Evolutionary conservation across 2,329 filamentous ascomycete species (phyloP).

Genomic region (Cytospora piceae): DNA sequence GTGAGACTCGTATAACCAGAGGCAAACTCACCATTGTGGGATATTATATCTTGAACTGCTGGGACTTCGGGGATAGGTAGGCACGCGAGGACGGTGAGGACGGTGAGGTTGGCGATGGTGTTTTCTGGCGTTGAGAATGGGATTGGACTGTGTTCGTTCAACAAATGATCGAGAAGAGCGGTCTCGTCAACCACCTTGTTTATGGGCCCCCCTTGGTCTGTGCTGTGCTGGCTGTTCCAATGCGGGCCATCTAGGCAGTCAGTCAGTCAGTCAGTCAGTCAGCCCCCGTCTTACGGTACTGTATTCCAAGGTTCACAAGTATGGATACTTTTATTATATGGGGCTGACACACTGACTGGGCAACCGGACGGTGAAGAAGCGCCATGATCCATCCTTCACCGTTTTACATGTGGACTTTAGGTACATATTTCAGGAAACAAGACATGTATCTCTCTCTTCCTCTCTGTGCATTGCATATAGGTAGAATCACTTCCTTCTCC

Average conservation of each 20-base stretch:
- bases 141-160: constrained; percentile 21
- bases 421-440: constrained; percentile 4
- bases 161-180: constrained; percentile 33
- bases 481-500: too few species aligned
- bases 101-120: constrained; percentile 35
- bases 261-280: neutral
- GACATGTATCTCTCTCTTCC: too few species aligned
- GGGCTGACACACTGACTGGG: constrained; percentile 22
- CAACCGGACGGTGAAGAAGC: constrained; percentile 11
- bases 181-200: constrained; percentile 25
- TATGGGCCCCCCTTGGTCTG: constrained; percentile 33
- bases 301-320: too few species aligned
- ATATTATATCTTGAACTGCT: neutral
- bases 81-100: constrained; percentile 26
- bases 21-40: constrained; percentile 25
- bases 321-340: constrained; percentile 1
- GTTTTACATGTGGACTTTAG: too few species aligned
- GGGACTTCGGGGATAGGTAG: constrained; percentile 1
- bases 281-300: too few species aligned
- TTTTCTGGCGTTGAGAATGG: constrained; percentile 35
- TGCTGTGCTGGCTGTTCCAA: constrained; percentile 20
- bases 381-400: too few species aligned
- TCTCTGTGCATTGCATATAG: too few species aligned
- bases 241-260: constrained; percentile 1
- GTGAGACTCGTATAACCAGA: constrained; percentile 1